Evolutionary conservation across 331 rosid species (phyloP).

Genomic region (Malus hybrid): DNA sequence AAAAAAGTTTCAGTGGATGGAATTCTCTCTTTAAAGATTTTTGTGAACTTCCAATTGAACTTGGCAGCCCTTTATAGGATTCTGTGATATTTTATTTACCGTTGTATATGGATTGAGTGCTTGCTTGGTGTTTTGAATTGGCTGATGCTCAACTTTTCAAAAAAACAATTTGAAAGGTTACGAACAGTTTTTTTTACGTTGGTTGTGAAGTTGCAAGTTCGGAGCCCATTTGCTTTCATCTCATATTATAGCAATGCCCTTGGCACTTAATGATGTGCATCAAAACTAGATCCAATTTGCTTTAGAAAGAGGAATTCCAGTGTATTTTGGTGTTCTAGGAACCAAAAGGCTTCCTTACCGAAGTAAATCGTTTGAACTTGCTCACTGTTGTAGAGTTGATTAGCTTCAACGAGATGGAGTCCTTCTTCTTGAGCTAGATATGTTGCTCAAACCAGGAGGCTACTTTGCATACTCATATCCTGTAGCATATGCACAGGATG

Average conservation of each 20-base stretch:
- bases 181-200: constrained; percentile 84
- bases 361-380: constrained; percentile 96
- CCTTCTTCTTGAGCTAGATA: constrained; percentile 91
- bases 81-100: not conserved
- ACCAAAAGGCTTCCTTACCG: constrained; percentile 98
- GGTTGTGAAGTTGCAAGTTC: constrained; percentile 98
- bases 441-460: constrained; percentile 90
- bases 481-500: constrained; percentile 98
- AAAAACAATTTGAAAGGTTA: constrained; percentile 61
- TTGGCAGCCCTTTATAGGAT: too few species aligned
- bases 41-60: not conserved
- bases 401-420: constrained; percentile 99
- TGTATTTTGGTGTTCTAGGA: constrained; percentile 91
- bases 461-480: constrained; percentile 95
- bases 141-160: constrained; percentile 96
- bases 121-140: constrained; percentile 9
- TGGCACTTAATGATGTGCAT: constrained; percentile 98
- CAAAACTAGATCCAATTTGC: constrained; percentile 99
- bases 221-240: constrained; percentile 91
- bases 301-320: constrained; percentile 96
- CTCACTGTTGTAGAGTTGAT: constrained; percentile 96
- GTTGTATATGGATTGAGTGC: too few species aligned
- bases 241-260: constrained; percentile 76
- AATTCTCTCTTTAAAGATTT: not conserved
- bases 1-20: not conserved